phyloP scores from a whole-genome alignment of 768 basidiomycete species.

The Lyophyllum atratum region DNA sequence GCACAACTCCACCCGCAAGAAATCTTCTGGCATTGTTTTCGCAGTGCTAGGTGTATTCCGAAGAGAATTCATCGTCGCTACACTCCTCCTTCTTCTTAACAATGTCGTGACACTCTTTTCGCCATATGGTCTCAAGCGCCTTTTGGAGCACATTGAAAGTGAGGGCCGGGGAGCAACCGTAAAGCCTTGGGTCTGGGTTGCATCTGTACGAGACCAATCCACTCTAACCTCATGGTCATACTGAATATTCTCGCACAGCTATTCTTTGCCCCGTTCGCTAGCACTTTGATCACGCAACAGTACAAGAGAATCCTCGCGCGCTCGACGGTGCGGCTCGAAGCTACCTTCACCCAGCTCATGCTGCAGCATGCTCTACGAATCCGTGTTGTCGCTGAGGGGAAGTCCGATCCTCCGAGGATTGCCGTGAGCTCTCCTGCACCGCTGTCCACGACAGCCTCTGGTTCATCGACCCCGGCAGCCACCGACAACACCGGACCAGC shows the following conservation, averaged over 20 bases:
- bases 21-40: too few species aligned
- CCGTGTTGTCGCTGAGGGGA: constrained; percentile 48
- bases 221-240: constrained; percentile 40
- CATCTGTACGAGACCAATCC: constrained; percentile 36
- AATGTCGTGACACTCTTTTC: constrained; percentile 26
- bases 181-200: constrained; percentile 72
- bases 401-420: constrained; percentile 6
- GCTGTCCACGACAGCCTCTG: neutral
- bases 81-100: constrained; percentile 26
- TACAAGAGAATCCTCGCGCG: constrained; percentile 37
- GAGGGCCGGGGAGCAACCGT: constrained; percentile 46
- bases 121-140: constrained; percentile 39
- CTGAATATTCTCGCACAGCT: constrained; percentile 47
- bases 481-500: neutral
- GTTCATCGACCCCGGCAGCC: neutral
- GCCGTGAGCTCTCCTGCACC: neutral
- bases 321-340: constrained; percentile 47
- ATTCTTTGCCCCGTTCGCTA: constrained; percentile 14
- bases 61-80: constrained; percentile 28
- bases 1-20: too few species aligned
- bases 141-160: constrained; percentile 43
- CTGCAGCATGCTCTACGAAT: constrained; percentile 56
- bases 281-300: constrained; percentile 12
- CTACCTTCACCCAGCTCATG: constrained; percentile 40
- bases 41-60: too few species aligned